Conservation (phyloP, 495 filamentous ascomycete species). For the Trichoderma gamsii region DNA sequence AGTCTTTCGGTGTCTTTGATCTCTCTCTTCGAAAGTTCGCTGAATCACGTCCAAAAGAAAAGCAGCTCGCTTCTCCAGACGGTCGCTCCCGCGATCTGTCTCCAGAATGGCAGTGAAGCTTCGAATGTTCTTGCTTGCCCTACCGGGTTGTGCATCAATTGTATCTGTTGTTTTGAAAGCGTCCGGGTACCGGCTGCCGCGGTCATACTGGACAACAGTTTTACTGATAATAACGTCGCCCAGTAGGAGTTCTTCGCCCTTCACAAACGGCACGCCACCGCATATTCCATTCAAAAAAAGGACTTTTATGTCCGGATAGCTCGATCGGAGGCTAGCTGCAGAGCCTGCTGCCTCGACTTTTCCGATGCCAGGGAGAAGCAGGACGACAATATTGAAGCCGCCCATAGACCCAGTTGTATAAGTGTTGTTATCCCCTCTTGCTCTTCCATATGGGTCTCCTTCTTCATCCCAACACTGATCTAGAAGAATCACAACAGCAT, state of each 20-base stretch:
- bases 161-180: neutral
- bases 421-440: slow-evolving; percentile 25
- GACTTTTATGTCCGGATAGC: slow-evolving; percentile 25
- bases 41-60: neutral
- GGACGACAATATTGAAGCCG: slow-evolving; percentile 32
- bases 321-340: slow-evolving; percentile 27
- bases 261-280: slow-evolving; percentile 25
- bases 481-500: slow-evolving; percentile 29
- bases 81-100: neutral
- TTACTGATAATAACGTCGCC: slow-evolving; percentile 44
- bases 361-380: slow-evolving; percentile 31
- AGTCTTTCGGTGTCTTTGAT: neutral
- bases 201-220: slow-evolving; percentile 29
- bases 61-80: neutral
- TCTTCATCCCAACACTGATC: slow-evolving; percentile 28
- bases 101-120: neutral
- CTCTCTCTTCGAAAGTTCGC: neutral
- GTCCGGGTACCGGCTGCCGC: neutral
- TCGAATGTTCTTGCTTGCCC: neutral
- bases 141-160: neutral
- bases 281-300: slow-evolving; percentile 32
- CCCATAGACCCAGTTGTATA: slow-evolving; percentile 37
- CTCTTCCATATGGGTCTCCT: slow-evolving; percentile 23
- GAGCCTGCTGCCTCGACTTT: slow-evolving; percentile 28
- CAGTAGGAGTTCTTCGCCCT: slow-evolving; percentile 27